Evolutionary conservation across 2,329 filamentous ascomycete species (phyloP), one percentile per base, ranked within the genome.

Genomic region (Verticillium tricorpus): DNA sequence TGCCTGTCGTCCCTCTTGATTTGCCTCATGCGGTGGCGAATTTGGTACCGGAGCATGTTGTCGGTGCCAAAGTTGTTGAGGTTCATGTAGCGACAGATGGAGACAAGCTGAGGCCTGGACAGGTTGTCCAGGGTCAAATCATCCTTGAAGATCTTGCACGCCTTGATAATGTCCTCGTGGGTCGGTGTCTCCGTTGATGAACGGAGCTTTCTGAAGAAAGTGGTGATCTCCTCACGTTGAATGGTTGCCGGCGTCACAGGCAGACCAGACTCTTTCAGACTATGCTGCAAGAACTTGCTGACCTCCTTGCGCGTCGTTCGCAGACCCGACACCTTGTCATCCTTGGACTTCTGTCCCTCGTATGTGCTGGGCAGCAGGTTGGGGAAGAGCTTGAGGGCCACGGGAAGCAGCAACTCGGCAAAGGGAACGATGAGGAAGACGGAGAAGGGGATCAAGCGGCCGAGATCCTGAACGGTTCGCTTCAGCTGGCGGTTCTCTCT

Each of bases 61-160:
- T 99, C 95, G 25, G 95, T 98, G 67, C 95, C 95, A 70, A 98
- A 97, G 0, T 93, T 94, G 80, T 94, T 95, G 61, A 99, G 85
- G 78, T 96, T 97, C 89, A 99, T 93, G 81, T 99, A 99, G 64
- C 92, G 90, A 83, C 95, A 98, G 85, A 98, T 99, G 61, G 91
- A 96, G 34, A 99, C 94, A 59, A 99, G 82, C 78, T 99, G 95
- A 17, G 95, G 95, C 65, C 95, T 86, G 19, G 93, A 97, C 67
- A 99, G 80, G 78, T 99, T 99, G 86, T 99, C 95, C 35, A 99
- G 84, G 0, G 95, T 99, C 70, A 99, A 75, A 75, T 99, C 95
- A 73, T 99, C 95, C 76, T 95, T 96, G 86, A 99, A 99, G 67
- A 96, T 90, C 83, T 97, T 96, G 87, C 95, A 98, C 66, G 99